Conservation (phyloP, 495 filamentous ascomycete species). For the Aspergillus taichungensis region DNA sequence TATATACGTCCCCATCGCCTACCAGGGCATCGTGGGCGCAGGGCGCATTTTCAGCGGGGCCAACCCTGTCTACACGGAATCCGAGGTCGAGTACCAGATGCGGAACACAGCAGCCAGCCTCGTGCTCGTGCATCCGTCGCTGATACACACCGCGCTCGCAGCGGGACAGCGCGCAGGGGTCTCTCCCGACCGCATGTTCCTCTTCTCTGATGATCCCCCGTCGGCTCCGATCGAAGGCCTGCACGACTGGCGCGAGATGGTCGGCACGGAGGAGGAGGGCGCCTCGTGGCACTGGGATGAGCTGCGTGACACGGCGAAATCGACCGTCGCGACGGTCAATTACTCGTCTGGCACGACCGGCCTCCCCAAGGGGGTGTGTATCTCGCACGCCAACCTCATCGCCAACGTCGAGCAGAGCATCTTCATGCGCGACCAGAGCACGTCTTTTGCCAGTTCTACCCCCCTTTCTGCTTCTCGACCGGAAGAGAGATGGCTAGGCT, state of each 20-base stretch:
- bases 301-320: conserved; percentile 14
- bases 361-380: conserved; percentile 40
- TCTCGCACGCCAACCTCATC: conserved; percentile 36
- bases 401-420: conserved; percentile 22
- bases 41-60: conserved; percentile 56
- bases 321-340: conserved; percentile 33
- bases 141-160: conserved; percentile 6
- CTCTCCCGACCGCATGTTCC: conserved; percentile 24
- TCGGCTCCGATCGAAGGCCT: conserved; percentile 15
- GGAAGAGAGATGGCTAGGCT: conserved; percentile 21
- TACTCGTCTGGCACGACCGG: conserved; percentile 43
- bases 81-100: conserved; percentile 34
- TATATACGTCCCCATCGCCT: conserved; percentile 37
- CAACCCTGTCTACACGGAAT: conserved; percentile 26
- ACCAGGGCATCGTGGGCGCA: conserved; percentile 43
- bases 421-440: conserved; percentile 11
- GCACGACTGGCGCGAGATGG: conserved; percentile 29
- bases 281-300: conserved; percentile 24
- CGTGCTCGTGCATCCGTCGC: conserved; percentile 19
- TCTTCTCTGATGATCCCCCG: conserved; percentile 24
- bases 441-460: conserved; percentile 13
- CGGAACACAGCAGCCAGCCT: conserved; percentile 28
- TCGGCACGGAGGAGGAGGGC: conserved; percentile 24
- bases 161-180: conserved; percentile 21
- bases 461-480: no score